A percentile compares a stretch with the other conserved stretches of the same genome.
Conservation (phyloP, 2,329 filamentous ascomycete genomes). For the Aspergillus phoenicis region DNA sequence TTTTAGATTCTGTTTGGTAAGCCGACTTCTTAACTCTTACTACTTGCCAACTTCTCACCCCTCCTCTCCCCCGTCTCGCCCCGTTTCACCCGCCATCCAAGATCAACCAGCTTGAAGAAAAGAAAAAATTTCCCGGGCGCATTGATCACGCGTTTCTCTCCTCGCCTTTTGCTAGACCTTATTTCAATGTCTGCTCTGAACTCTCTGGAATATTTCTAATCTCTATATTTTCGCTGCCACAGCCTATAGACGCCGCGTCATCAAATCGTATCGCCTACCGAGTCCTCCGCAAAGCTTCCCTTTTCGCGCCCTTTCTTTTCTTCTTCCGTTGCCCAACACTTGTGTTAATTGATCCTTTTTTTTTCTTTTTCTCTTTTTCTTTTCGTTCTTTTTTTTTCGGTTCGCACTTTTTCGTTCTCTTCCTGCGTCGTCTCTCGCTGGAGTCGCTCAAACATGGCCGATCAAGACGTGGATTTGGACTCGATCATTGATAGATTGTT, state of each 20-base stretch:
- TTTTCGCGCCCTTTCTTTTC: slow-evolving; percentile 32
- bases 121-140: slow-evolving; percentile 22
- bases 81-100: slow-evolving; percentile 5
- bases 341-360: slow-evolving; percentile 26
- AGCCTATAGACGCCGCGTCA: slow-evolving; percentile 40
- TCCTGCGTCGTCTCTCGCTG: slow-evolving; percentile 32
- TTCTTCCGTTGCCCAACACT: slow-evolving; percentile 21
- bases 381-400: slow-evolving; percentile 16
- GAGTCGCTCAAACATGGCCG: slow-evolving; percentile 64
- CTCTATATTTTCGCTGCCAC: slow-evolving; percentile 15
- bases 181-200: neutral
- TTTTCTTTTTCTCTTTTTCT: slow-evolving; percentile 23
- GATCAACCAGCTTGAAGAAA: slow-evolving; percentile 6
- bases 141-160: slow-evolving; percentile 22
- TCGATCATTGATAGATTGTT: slow-evolving; percentile 98
- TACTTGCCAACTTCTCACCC: slow-evolving; percentile 1
- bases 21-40: slow-evolving; percentile 12
- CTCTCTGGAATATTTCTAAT: slow-evolving; percentile 20
- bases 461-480: slow-evolving; percentile 93
- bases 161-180: neutral
- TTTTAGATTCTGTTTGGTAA: slow-evolving; percentile 34
- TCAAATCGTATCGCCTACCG: slow-evolving; percentile 31
- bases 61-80: slow-evolving; percentile 9
- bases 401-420: slow-evolving; percentile 23
- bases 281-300: slow-evolving; percentile 34